A percentile compares a stretch with the other conserved stretches of the same genome.
Conservation (phyloP, 495 filamentous ascomycete species). For the Glonium stellatum region DNA sequence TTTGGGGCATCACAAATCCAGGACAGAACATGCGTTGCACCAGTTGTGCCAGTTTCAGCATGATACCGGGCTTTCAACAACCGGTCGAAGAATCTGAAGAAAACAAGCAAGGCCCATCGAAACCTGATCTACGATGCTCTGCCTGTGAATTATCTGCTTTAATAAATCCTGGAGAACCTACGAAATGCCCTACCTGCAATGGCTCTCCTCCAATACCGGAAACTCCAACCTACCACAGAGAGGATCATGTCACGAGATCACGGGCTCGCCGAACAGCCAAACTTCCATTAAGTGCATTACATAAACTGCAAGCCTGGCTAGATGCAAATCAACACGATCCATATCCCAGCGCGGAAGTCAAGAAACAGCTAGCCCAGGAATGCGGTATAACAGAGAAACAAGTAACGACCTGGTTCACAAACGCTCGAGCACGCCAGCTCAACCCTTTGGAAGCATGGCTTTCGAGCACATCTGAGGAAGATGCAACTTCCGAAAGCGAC, state of each 20-base stretch:
- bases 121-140: conserved; percentile 13
- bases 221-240: background rate
- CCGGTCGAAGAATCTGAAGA: background rate
- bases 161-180: conserved; percentile 6
- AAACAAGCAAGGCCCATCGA: background rate
- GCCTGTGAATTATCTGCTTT: conserved; percentile 24
- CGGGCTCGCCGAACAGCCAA: conserved; percentile 22
- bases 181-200: conserved; percentile 14
- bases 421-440: conserved; percentile 22
- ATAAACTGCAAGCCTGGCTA: conserved; percentile 23
- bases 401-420: conserved; percentile 24
- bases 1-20: conserved; percentile 18
- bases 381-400: conserved; percentile 27
- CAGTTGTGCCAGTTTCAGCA: conserved; percentile 14
- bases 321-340: conserved; percentile 22
- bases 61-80: background rate
- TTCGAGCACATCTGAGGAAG: conserved; percentile 18
- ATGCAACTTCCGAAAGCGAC: conserved; percentile 17
- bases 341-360: conserved; percentile 18
- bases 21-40: conserved; percentile 14
- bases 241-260: conserved; percentile 15
- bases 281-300: conserved; percentile 19
- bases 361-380: conserved; percentile 19
- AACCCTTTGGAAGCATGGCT: conserved; percentile 22
- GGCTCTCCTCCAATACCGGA: conserved; percentile 1